Conservation (phyloP, 2,329 filamentous ascomycete species). For the Teratosphaeria zuluensis region DNA sequence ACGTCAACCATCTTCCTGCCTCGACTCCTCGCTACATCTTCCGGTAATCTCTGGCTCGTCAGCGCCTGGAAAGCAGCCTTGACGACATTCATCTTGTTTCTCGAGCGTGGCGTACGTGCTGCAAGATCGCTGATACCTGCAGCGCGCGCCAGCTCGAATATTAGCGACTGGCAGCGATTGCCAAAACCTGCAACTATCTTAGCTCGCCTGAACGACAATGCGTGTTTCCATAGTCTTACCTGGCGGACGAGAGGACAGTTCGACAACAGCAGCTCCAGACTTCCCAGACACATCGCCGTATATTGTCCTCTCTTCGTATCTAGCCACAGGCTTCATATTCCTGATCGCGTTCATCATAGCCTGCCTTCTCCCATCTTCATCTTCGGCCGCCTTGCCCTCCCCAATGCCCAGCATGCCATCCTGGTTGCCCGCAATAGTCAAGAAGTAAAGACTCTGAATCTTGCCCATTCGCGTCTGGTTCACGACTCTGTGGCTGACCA, state of each 20-base stretch:
- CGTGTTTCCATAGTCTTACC: constrained; percentile 47
- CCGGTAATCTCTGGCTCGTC: constrained; percentile 72
- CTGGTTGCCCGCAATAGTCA: constrained; percentile 78
- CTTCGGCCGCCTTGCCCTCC: constrained; percentile 77
- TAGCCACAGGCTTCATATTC: constrained; percentile 84
- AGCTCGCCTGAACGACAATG: background rate
- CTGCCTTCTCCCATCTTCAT: constrained; percentile 56
- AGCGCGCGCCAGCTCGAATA: constrained; percentile 87
- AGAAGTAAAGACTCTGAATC: constrained; percentile 63
- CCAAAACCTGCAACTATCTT: constrained; percentile 62
- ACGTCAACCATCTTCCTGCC: constrained; percentile 96
- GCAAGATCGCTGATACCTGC: constrained; percentile 81
- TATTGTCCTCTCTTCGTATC: constrained; percentile 88
- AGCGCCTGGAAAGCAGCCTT: constrained; percentile 83
- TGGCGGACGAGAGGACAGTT: constrained; percentile 73
- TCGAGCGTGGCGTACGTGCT: constrained; percentile 69
- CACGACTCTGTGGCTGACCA: constrained; percentile 64
- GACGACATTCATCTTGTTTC: constrained; percentile 96
- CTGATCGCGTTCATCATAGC: constrained; percentile 72
- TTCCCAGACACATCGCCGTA: constrained; percentile 77
- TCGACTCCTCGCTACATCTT: constrained; percentile 77
- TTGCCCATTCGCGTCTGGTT: constrained; percentile 98
- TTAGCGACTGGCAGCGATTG: constrained; percentile 78
- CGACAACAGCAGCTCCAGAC: constrained; percentile 76
- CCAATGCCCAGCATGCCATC: constrained; percentile 81